These are phyloP conservation scores for Solanum phureja DNA, from an alignment of 257 asterid species.

Conservation along the genomic window DNA sequence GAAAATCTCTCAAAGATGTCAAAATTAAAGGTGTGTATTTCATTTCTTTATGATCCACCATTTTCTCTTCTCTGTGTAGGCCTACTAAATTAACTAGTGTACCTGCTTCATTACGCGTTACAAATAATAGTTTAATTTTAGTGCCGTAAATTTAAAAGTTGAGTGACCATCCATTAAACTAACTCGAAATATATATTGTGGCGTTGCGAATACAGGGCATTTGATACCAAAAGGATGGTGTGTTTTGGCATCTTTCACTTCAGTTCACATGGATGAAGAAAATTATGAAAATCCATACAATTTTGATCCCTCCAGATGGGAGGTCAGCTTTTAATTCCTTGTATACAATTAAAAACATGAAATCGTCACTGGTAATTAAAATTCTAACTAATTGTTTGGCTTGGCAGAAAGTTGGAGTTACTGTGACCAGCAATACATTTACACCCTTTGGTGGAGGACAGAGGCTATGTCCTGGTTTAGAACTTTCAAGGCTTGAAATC, in stretches of 20 bases:
- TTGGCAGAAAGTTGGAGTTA: conserved; percentile 36
- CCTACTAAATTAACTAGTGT: neutral
- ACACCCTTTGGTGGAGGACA: conserved; percentile 99
- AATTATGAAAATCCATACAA: conserved; percentile 68
- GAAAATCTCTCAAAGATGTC: conserved; percentile 88
- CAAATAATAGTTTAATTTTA: neutral
- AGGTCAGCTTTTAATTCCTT: conserved; percentile 26
- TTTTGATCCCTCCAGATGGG: conserved; percentile 95
- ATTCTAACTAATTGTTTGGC: neutral
- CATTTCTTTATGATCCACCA: neutral
- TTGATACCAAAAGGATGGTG: conserved; percentile 95
- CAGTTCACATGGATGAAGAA: conserved; percentile 79
- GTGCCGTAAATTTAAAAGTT: neutral
- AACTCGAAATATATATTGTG: neutral
- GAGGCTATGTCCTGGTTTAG: conserved; percentile 88
- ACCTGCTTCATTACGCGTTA: neutral
- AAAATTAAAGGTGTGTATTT: conserved; percentile 53
- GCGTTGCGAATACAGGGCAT: conserved; percentile 33
- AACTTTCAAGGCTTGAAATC: conserved; percentile 86
- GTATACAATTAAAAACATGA: neutral
- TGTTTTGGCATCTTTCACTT: conserved; percentile 71
- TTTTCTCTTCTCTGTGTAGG: neutral
- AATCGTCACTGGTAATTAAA: too few species aligned
- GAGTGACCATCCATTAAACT: neutral
- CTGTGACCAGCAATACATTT: conserved; percentile 41